A percentile compares a stretch with the other conserved stretches of the same genome.
phyloP scores from a whole-genome alignment of 2,329 filamentous ascomycete species.

The Torrubiella hemipterigena region DNA sequence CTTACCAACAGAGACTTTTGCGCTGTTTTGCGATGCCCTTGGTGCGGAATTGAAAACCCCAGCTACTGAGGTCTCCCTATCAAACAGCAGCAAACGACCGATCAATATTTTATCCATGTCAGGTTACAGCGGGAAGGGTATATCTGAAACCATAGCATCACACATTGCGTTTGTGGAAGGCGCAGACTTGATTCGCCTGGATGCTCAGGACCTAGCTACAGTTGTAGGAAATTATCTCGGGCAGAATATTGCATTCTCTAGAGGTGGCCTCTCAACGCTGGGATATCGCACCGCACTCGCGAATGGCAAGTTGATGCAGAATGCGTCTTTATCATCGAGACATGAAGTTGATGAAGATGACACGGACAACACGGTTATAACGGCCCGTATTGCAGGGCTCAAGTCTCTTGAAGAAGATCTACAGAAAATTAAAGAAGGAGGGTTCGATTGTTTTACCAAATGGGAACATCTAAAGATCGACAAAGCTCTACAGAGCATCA shows the following conservation, averaged over 20 bases:
- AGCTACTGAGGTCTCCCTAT: conserved; percentile 17
- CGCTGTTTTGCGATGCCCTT: conserved; percentile 16
- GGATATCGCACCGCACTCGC: conserved; percentile 44
- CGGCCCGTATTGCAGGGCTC: conserved; percentile 14
- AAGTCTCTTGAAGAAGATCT: conserved; percentile 29
- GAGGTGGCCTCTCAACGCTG: conserved; percentile 38
- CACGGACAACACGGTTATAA: conserved; percentile 16
- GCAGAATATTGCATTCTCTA: conserved; percentile 38
- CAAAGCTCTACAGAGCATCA: conserved; percentile 43
- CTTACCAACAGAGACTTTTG: conserved; percentile 19
- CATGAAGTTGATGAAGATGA: conserved; percentile 21
- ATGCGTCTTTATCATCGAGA: conserved; percentile 23
- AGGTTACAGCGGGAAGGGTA: conserved; percentile 24
- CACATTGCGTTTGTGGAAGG: conserved; percentile 47
- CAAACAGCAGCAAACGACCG: conserved; percentile 22
- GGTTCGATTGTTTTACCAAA: conserved; percentile 25
- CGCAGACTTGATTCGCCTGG: conserved; percentile 57
- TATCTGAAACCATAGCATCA: conserved; percentile 41
- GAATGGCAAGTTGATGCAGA: conserved; percentile 39
- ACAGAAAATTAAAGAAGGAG: conserved; percentile 26
- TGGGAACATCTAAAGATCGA: conserved; percentile 53
- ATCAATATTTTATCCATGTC: conserved; percentile 24
- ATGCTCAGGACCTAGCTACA: conserved; percentile 58
- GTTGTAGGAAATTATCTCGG: conserved; percentile 60
- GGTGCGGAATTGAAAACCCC: conserved; percentile 15